phyloP scores from a whole-genome alignment of 805 yeast genomes.

The Yarrowia porcina region DNA sequence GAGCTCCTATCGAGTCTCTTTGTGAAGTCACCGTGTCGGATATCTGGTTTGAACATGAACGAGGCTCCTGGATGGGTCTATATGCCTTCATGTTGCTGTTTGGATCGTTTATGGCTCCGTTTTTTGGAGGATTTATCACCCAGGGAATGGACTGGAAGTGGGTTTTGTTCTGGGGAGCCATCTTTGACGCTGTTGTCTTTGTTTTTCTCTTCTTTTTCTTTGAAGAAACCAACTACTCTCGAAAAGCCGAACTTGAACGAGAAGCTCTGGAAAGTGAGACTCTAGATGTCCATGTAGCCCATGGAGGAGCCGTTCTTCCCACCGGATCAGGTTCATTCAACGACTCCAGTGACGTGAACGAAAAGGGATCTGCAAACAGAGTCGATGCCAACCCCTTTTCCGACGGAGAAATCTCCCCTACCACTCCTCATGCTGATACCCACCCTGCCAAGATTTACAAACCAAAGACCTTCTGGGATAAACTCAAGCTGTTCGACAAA shows the following conservation, averaged over 20 bases:
- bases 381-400: background rate
- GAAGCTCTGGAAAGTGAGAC: conserved; percentile 1
- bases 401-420: background rate
- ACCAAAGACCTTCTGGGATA: conserved; percentile 24
- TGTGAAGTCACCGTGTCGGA: conserved; percentile 64
- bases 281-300: background rate
- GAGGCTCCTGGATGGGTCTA: conserved; percentile 67
- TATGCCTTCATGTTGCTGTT: conserved; percentile 61
- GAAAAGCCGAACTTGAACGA: background rate
- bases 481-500: conserved; percentile 12
- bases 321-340: background rate
- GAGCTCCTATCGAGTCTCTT: conserved; percentile 76
- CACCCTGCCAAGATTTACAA: background rate
- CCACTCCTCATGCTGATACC: too few species aligned
- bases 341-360: background rate
- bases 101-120: conserved; percentile 16
- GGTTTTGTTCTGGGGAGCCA: conserved; percentile 26
- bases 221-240: conserved; percentile 27
- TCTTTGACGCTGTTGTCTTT: conserved; percentile 20
- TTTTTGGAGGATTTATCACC: conserved; percentile 18
- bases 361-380: background rate
- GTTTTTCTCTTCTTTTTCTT: conserved; percentile 18
- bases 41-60: conserved; percentile 72
- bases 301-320: background rate
- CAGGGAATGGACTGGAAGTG: conserved; percentile 27